Conservation (phyloP, 768 basidiomycete genomes). For the Gyrodon lividus region DNA sequence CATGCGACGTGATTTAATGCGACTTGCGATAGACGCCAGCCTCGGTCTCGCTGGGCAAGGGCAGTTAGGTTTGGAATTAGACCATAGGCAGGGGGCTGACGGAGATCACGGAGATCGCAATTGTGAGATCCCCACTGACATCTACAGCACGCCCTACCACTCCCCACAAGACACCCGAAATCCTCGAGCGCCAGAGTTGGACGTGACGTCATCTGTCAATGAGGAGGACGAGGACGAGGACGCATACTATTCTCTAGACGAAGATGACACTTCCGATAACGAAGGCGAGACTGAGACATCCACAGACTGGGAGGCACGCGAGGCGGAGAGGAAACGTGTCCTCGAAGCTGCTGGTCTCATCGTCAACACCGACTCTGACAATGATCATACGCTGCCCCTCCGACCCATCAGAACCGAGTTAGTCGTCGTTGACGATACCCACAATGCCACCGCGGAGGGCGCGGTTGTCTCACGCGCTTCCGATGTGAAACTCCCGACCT, state of each 20-base stretch:
- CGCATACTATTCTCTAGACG: conserved; percentile 31
- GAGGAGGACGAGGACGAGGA: conserved; percentile 36
- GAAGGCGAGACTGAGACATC: conserved; percentile 40
- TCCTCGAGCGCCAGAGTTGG: conserved; percentile 6
- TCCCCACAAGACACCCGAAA: conserved; percentile 18
- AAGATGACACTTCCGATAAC: conserved; percentile 22
- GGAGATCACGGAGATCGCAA: conserved; percentile 1
- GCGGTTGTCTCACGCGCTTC: conserved; percentile 29
- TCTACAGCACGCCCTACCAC: conserved; percentile 24
- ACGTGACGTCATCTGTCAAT: conserved; percentile 9
- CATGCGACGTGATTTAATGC: conserved; percentile 9
- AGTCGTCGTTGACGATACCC: neutral
- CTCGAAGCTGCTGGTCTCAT: conserved; percentile 88
- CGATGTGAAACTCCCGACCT: conserved; percentile 16
- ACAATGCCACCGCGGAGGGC: conserved; percentile 48
- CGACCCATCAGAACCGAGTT: neutral
- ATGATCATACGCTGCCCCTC: neutral
- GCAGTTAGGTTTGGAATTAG: neutral
- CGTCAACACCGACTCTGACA: conserved; percentile 50
- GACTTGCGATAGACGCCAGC: conserved; percentile 7
- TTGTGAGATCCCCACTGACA: conserved; percentile 11
- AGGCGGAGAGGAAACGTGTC: conserved; percentile 74
- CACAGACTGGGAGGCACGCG: conserved; percentile 59
- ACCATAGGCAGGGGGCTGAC: neutral
- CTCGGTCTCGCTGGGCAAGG: neutral